Evolutionary conservation across 768 basidiomycete species (phyloP), one percentile per base, ranked within the genome.

Genomic region (Termitomyces sp.): DNA sequence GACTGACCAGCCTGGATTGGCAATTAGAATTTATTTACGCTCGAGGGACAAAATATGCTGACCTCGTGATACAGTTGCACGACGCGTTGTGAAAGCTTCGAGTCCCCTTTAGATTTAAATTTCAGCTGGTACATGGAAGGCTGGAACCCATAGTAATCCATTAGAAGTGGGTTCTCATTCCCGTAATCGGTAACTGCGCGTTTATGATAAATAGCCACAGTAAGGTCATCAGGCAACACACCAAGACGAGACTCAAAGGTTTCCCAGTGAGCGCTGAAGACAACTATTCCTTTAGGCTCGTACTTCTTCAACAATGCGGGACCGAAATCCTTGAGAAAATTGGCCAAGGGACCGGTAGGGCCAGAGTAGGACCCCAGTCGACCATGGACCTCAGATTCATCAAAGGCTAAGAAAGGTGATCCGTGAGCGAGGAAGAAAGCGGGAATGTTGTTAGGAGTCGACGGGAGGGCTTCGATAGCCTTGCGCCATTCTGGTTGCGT

Each of bases 231-330:
- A 35, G 19, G 25, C n/a, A 39, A 25, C 76, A 37, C 59, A 83
- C 86, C 85, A 44, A 84, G 72, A 30, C 81, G 77, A 65, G 84
- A 81, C 2, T 72, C 76, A 11, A 55, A 51, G 1, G 87, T 85
- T 66, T 92, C 89, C 88, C 88, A 91, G 64, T 91, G 90, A 11
- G 90, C 89, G 59, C 85, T 88, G 72, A 91, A 89, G 1, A 91
- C 88, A 5, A 91, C 80, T 52, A 90, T 85, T n/a, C 80, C 89
- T 64, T 83, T 85, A 3, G 89, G 89, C 46, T 82, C 75, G 69
- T 92, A 92, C 67, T 89, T 91, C 55, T 79, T 64, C 41, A 89
- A 62, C 28, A 90, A 66, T 0, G 73, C 74, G 1, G 83, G 82
- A 0, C 88, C 88, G 69, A 91, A 89, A 55, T 84, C 74, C 43